Base-by-base conservation (phyloP, 2,329 filamentous ascomycete species). In the Escovopsis sp. region DNA sequence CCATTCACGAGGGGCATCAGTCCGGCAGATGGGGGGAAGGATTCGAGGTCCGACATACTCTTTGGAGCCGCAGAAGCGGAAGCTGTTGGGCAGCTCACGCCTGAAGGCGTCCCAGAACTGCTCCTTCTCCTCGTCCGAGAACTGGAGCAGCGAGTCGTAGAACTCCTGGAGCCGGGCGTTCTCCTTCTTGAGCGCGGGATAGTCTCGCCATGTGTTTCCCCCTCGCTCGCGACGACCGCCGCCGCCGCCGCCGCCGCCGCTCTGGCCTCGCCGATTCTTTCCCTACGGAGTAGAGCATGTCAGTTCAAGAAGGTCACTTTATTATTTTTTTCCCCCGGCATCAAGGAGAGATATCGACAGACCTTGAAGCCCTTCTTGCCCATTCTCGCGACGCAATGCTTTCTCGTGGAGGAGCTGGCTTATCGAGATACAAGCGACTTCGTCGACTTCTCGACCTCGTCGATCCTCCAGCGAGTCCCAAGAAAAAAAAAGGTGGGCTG, bases 21-120 rank as follows among this genome's bases (percentile, higher is more conserved):
- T n/a, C n/a, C n/a, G n/a, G n/a, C n/a, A n/a, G n/a, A n/a, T n/a
- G n/a, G n/a, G n/a, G n/a, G n/a, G n/a, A n/a, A n/a, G n/a, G n/a
- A n/a, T n/a, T n/a, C n/a, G n/a, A n/a, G n/a, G n/a, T n/a, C n/a
- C n/a, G n/a, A 51, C 57, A 17, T 66, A 84, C 79, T 84, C 83
- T 68, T 88, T 92, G 32, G 86, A 94, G 27, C 90, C 90, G 40
- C 86, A 92, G 62, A 98, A 98, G 41, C 90, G 77, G 65, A 96
- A 98, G 59, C 87, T 94, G 63, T 94, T 96, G 37, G 90, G 90
- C 34, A 98, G 65, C 53, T 96, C 87, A 43, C 79, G 74, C 50
- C 76, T 74, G 54, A 96, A 65, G 1, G 81, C 74, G 27, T 72
- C 70, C 90, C 90, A 98, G 60, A 94, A 96, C 9, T 72, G 68